Conservation (phyloP, 352 stramenopile species). For the Globisporangium emineosum region DNA sequence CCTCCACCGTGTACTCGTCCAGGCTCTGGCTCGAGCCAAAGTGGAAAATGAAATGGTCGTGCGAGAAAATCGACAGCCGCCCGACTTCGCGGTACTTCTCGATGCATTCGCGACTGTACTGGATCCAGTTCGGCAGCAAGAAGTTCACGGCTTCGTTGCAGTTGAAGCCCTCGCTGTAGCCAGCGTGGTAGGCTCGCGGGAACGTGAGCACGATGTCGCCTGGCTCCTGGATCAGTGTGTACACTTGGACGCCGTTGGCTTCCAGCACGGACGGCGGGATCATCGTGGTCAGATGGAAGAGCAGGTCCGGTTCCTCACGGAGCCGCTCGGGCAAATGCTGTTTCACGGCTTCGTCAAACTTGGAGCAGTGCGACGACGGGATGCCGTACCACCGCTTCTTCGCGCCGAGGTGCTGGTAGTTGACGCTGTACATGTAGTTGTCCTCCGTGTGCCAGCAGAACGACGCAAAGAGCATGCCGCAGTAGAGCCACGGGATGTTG, state of each 20-base stretch:
- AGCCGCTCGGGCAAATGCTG: slow-evolving; percentile 61
- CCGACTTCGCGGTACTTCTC: slow-evolving; percentile 66
- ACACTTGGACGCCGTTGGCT: slow-evolving; percentile 49
- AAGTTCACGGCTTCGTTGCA: slow-evolving; percentile 91
- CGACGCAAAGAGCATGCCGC: slow-evolving; percentile 96
- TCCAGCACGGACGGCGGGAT: slow-evolving; percentile 51
- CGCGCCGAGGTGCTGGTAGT: slow-evolving; percentile 96
- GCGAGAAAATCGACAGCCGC: slow-evolving; percentile 73
- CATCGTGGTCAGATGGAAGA: slow-evolving; percentile 79
- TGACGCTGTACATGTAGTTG: slow-evolving; percentile 99
- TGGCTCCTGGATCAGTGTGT: slow-evolving; percentile 73
- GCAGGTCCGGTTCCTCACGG: slow-evolving; percentile 52
- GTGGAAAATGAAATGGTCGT: slow-evolving; percentile 81
- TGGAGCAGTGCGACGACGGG: slow-evolving; percentile 43
- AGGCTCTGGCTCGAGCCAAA: slow-evolving; percentile 64
- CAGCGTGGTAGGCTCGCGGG: slow-evolving; percentile 94
- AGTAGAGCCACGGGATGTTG: slow-evolving; percentile 99
- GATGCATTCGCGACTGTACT: slow-evolving; percentile 65
- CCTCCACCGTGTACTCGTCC: slow-evolving; percentile 50
- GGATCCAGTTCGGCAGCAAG: slow-evolving; percentile 80
- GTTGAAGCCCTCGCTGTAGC: slow-evolving; percentile 96
- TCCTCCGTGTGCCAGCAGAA: slow-evolving; percentile 99
- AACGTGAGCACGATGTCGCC: slow-evolving; percentile 98
- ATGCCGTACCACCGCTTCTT: slow-evolving; percentile 97
- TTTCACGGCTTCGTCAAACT: slow-evolving; percentile 53